Evolutionary conservation across 805 yeast species (phyloP), one percentile per base, ranked within the genome.

Genomic region (Nakazawaea laoshanensis): DNA sequence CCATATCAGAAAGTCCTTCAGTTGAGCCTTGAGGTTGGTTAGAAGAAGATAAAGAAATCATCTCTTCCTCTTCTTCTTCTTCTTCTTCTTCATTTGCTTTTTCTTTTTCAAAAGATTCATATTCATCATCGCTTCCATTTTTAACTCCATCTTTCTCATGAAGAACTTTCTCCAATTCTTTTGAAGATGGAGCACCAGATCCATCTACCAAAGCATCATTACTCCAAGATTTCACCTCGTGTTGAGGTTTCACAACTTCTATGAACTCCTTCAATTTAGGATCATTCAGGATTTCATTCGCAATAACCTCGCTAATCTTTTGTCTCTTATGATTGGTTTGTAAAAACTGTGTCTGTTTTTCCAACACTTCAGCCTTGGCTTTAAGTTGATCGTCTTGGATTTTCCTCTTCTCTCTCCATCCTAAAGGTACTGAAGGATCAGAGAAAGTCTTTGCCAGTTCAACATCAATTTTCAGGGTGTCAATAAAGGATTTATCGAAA

Each of bases 391-490:
- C 76, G 42, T 74, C 81, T n/a, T 65, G 61, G 36, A 49, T 39
- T 39, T 66, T 55, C 35, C 59, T 64, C 53, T 62, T 72, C 36
- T 70, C 73, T 40, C 61, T 71, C 68, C 67, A 61, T 0, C 88
- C 73, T 38, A 72, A 61, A 14, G 94, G 92, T 5, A 86, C 87
- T 10, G 63, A 62, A 3, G 94, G 88, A 55, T 87, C 96, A 22
- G 83, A 77, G 58, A 85, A 78, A 25, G 89, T 70, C 57, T 84
- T 85, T 2, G 98, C 98, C 33, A 80, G 48, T 24, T 74, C 74
- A 10, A 92, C 97, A 28, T 74, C 76, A 13, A 92, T 69, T 44
- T 70, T 74, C 2, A 94, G 67, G 1, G 96, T 87, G 47, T 85
- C 92, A 37, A 92, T 75, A 52, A 75, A 92, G 1, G 94, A 72